Evolutionary conservation across 495 filamentous ascomycete genomes (phyloP).

Genomic region (Lasiosphaeriaceae sp.): DNA sequence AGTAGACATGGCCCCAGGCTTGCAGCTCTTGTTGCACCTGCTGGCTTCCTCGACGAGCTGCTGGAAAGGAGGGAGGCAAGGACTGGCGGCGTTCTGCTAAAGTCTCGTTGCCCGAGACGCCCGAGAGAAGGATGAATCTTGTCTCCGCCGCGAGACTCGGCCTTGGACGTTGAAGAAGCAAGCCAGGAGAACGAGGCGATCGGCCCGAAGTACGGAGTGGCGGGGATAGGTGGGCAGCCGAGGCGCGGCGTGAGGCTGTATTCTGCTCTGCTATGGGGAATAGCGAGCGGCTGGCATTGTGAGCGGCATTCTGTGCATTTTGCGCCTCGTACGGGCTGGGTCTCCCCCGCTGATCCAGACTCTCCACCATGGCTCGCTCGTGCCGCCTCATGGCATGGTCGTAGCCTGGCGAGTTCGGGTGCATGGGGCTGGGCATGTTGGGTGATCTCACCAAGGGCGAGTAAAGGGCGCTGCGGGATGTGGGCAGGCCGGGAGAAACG

Average conservation of each 20-base stretch:
- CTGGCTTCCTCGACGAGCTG: constrained; percentile 14
- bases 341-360: constrained; percentile 29
- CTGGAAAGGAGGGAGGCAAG: constrained; percentile 8
- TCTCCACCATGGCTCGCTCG: constrained; percentile 37
- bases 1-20: constrained; percentile 33
- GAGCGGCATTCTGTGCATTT: not conserved
- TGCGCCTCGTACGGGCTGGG: constrained; percentile 10
- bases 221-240: constrained; percentile 10
- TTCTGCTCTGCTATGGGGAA: constrained; percentile 27
- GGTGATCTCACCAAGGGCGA: constrained; percentile 27
- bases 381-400: constrained; percentile 36
- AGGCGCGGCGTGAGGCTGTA: constrained; percentile 8
- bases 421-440: constrained; percentile 32
- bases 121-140: constrained; percentile 26
- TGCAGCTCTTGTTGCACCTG: constrained; percentile 26
- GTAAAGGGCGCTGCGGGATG: constrained; percentile 20
- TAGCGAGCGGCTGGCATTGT: constrained; percentile 12
- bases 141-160: constrained; percentile 25
- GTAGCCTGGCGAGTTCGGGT: constrained; percentile 29
- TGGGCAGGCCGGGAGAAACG: constrained; percentile 15
- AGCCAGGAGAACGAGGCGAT: constrained; percentile 7
- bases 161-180: constrained; percentile 8
- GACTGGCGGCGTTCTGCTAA: constrained; percentile 20
- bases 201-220: constrained; percentile 9
- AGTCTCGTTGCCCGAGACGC: constrained; percentile 4